phyloP scores from a whole-genome alignment of 805 yeast species.

The Saturnispora halmiae region DNA sequence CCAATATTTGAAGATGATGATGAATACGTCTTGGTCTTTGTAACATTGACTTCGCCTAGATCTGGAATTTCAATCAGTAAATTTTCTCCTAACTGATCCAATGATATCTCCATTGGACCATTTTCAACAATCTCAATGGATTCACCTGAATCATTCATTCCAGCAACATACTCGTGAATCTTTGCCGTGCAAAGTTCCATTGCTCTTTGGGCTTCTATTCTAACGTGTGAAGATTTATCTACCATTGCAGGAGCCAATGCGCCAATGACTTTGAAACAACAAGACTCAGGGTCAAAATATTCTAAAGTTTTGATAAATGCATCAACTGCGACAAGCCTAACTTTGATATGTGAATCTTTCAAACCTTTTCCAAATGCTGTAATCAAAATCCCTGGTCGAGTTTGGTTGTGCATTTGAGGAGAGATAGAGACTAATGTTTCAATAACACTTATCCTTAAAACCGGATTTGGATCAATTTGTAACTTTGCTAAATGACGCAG shows the following conservation, averaged over 20 bases:
- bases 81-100: slow-evolving; percentile 2
- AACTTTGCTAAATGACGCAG: slow-evolving; percentile 72
- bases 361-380: slow-evolving; percentile 83
- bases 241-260: slow-evolving; percentile 77
- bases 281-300: slow-evolving; percentile 61
- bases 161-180: slow-evolving; percentile 35
- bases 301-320: slow-evolving; percentile 62
- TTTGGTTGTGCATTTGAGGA: slow-evolving; percentile 39
- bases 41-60: slow-evolving; percentile 2
- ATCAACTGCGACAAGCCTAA: slow-evolving; percentile 65
- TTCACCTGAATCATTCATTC: slow-evolving; percentile 8
- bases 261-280: slow-evolving; percentile 73
- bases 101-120: background rate
- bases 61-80: slow-evolving; percentile 4
- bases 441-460: slow-evolving; percentile 70
- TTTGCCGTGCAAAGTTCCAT: slow-evolving; percentile 53
- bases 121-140: background rate
- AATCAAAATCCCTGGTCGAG: slow-evolving; percentile 66
- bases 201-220: slow-evolving; percentile 61
- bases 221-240: slow-evolving; percentile 61
- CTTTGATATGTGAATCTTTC: slow-evolving; percentile 67
- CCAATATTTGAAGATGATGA: slow-evolving; percentile 10
- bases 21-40: slow-evolving; percentile 6
- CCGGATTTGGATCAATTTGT: slow-evolving; percentile 68
- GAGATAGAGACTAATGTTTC: slow-evolving; percentile 62